These are phyloP conservation scores for Sugiyamaella novakii DNA, from an alignment of 1,139 yeast genomes.

Conservation along the genomic window DNA sequence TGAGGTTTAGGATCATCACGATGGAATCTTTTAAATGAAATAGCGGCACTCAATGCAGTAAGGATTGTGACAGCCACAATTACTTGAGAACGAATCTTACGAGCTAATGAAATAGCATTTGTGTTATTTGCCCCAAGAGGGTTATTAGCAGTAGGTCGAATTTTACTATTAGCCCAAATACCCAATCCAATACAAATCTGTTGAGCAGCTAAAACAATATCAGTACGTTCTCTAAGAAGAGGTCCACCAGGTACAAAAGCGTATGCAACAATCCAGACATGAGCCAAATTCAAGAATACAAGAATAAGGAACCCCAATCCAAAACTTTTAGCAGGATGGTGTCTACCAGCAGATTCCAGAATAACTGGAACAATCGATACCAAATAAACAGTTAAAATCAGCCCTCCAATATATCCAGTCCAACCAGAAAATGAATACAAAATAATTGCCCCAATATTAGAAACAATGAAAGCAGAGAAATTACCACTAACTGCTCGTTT, in stretches of 20 bases:
- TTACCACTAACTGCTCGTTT: conserved; percentile 34
- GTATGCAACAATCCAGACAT: conserved; percentile 97
- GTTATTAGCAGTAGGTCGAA: conserved; percentile 28
- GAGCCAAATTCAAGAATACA: conserved; percentile 65
- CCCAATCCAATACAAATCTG: conserved; percentile 50
- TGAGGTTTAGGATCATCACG: conserved; percentile 64
- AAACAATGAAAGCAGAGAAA: conserved; percentile 41
- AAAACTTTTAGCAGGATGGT: conserved; percentile 60
- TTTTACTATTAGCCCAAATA: conserved; percentile 34
- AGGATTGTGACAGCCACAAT: conserved; percentile 34
- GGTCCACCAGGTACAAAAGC: conserved; percentile 98
- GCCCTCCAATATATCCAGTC: conserved; percentile 82
- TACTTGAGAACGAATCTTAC: conserved; percentile 37
- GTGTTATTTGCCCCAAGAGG: conserved; percentile 27
- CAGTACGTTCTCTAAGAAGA: conserved; percentile 82
- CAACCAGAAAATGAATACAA: conserved; percentile 64
- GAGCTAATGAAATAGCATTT: conserved; percentile 28
- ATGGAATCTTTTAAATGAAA: conserved; percentile 63
- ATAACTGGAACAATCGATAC: conserved; percentile 65
- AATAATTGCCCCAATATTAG: conserved; percentile 54
- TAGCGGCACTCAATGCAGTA: conserved; percentile 42
- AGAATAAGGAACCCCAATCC: conserved; percentile 57
- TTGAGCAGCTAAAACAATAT: conserved; percentile 61
- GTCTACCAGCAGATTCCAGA: conserved; percentile 59
- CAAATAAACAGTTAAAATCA: conserved; percentile 63